These are phyloP conservation scores for Solanum phureja DNA, from an alignment of 257 asterid genomes.

Conservation along the genomic window DNA sequence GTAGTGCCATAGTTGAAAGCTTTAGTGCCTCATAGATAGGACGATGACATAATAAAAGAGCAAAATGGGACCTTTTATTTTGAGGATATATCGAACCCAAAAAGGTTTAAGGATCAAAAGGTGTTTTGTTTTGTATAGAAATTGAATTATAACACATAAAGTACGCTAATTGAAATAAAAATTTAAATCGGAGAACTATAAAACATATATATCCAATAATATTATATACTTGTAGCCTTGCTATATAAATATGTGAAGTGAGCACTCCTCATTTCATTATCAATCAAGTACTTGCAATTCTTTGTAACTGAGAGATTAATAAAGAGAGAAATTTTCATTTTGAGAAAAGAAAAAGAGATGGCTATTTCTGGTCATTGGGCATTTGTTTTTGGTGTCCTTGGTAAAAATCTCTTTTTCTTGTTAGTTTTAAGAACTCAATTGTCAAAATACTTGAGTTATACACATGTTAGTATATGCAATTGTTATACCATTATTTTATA, in stretches of 20 bases:
- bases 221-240: not conserved
- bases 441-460: not conserved
- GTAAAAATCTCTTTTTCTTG: slow-evolving; percentile 8
- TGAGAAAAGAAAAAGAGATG: slow-evolving; percentile 9
- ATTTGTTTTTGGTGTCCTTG: slow-evolving; percentile 58
- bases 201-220: not conserved
- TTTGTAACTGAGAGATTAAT: not conserved
- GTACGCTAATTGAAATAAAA: not conserved
- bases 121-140: not conserved
- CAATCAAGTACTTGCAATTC: not conserved
- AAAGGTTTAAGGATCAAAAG: not conserved
- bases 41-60: not conserved
- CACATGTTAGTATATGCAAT: not conserved
- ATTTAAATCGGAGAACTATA: not conserved
- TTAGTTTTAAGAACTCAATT: not conserved
- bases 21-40: not conserved
- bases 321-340: not conserved
- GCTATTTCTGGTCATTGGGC: slow-evolving; percentile 36
- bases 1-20: not conserved
- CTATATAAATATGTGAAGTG: not conserved
- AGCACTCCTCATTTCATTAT: not conserved
- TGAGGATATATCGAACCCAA: not conserved
- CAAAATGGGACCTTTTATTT: not conserved
- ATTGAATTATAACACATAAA: not conserved
- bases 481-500: not conserved